phyloP scores from a whole-genome alignment of 2,329 filamentous ascomycete species.

The Cordyceps fumosorosea region DNA sequence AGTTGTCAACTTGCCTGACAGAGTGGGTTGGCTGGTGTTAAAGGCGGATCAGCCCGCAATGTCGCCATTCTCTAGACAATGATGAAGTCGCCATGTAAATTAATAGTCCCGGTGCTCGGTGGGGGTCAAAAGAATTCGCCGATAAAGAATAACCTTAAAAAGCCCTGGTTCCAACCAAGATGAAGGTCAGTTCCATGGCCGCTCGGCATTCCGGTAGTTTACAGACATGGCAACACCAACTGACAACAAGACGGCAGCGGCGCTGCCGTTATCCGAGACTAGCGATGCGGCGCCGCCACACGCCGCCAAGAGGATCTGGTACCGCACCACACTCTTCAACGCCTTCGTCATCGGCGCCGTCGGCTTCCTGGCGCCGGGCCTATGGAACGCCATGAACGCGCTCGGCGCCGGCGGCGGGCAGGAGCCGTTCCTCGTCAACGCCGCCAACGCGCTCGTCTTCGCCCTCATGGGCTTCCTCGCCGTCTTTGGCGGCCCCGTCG shows the following conservation, averaged over 20 bases:
- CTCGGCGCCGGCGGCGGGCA: slow-evolving; percentile 46
- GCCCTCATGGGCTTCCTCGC: slow-evolving; percentile 40
- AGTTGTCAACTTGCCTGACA: not conserved
- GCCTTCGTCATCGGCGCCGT: slow-evolving; percentile 46
- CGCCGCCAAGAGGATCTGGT: slow-evolving; percentile 31
- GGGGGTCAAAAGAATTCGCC: not conserved
- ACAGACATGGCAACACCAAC: slow-evolving; percentile 1
- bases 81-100: not conserved
- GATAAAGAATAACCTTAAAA: not conserved
- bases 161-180: not conserved
- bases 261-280: not conserved
- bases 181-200: not conserved
- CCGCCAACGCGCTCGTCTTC: slow-evolving; percentile 44
- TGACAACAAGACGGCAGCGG: not conserved
- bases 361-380: slow-evolving; percentile 42
- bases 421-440: slow-evolving; percentile 43
- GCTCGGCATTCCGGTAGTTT: not conserved
- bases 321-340: slow-evolving; percentile 46
- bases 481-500: slow-evolving; percentile 39
- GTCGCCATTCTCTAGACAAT: slow-evolving; percentile 9
- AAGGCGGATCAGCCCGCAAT: slow-evolving; percentile 10
- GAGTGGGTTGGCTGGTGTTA: not conserved
- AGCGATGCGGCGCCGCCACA: not conserved
- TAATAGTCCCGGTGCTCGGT: not conserved
- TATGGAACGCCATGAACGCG: slow-evolving; percentile 52